Evolutionary conservation across 2,329 filamentous ascomycete genomes (phyloP), one percentile per base, ranked within the genome.

Genomic region (Aspergillus intermedius): DNA sequence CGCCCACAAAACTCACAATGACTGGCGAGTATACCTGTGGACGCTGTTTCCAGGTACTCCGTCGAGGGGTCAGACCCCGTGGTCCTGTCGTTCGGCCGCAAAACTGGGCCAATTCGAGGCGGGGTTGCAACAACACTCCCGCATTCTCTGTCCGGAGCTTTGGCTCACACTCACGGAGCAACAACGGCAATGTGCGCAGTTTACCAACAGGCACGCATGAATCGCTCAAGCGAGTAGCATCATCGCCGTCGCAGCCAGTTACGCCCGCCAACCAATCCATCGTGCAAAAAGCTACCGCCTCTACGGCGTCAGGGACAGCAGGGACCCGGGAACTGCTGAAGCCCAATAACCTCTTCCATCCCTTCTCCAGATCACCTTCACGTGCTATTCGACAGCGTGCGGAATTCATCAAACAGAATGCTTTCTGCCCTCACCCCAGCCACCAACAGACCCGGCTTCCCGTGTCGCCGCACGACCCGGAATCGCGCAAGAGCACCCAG

Each of bases 391-490:
- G 91, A 59, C 82, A 83, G 60, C 84, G 93, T 58, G 93, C 91
- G 23, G 87, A 87, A 8, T 94, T 88, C 62, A 97, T 97, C 72
- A 88, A 85, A 65, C 87, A 94, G 63, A 89, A 96, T 74, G 91
- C 91, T 12, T 87, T 89, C 69, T 98, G 93, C 64, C 88, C 93
- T 22, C 93, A 98, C 63, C 88, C 89, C 5, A 83, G 87, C 48
- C 93, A 98, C 68, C 83, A 84, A 59, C 81, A 84, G 48, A 91
- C 87, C 2, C 81, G 87, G 54, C 66, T 84, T 4, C 79, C 87
- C 1, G 78, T 77, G 46, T 83, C 83, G 30, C 78, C 82, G 1
- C 73, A 82, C 50, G 83, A 86, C 57, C 75, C 80, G 9, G 83
- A 87, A 64, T 77, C 77, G 30, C 74, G 76, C 53, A 82, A 84